Evolutionary conservation across 2,329 filamentous ascomycete genomes (phyloP), one percentile per base, ranked within the genome.

Genomic region (Penicillium sp.): DNA sequence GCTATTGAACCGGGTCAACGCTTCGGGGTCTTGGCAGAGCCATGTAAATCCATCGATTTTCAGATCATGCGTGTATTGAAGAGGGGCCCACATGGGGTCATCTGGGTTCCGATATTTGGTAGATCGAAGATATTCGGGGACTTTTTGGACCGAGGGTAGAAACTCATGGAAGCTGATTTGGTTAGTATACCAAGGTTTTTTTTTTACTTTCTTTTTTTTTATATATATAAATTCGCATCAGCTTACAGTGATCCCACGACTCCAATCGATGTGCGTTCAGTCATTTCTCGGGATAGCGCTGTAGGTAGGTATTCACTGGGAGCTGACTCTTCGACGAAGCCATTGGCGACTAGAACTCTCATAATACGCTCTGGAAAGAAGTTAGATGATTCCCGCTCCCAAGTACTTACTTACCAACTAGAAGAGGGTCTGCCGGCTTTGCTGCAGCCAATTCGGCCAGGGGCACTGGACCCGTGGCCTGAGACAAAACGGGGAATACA

Each of bases 1-100:
- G n/a, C 50, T 62, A 38, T 69, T 66, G 51, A 67, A 66, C 14
- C 62, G 56, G 18, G 22, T 53, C 6, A 67, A 40, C 7, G 62
- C 62, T 16, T 49, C 58, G 1, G 58, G 62, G 31, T 64, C 56
- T 40, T 64, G n/a, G 32, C 58, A 61, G 3, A 67, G 53, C 65
- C 61, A 66, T 26, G 29, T 43, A 5, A 43, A 51, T 10, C 10
- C 49, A 13, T 43, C 38, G 18, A 18, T 35, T 1, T 46, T 38
- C 6, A 63, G 10, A 22, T 57, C 37, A 37, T 63, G 31, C 1
- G 57, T 55, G 26, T 60, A 62, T 45, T 63, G 57, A 3, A 63
- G 53, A 16, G 61, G 52, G 4, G 59, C 55, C 24, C 35, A 50
- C 8, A 58, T 10, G 4, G 61, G 57, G 18, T 63, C 59, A 11